Evolutionary conservation across 768 basidiomycete genomes (phyloP), one percentile per base, ranked within the genome.

Genomic region (Rhodotorula diobovata): DNA sequence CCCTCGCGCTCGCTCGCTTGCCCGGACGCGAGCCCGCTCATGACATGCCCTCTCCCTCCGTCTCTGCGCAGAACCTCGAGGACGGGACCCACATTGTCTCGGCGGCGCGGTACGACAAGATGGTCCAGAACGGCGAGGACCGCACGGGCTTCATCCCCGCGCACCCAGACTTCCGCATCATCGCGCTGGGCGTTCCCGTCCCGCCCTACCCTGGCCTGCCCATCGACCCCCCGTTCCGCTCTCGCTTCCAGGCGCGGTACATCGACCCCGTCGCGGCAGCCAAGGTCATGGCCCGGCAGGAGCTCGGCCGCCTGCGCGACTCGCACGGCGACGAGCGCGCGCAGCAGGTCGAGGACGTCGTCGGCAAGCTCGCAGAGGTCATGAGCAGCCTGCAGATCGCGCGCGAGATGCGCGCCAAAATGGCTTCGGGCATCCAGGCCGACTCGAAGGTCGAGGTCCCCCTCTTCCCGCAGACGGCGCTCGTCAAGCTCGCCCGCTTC

Each of bases 31-130:
- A 18, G 30, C 20, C 21, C 28, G 28, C 45, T 43, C 8, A 28
- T 61, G 43, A 30, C 32, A 10, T 7, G 4, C 28, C 12, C 58
- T 59, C 3, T 43, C 28, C 18, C 2, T 39, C 34, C 8, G 1
- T 14, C 34, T 32, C 10, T 21, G 2, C 51, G 34, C 54, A 55
- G 54, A 67, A 74, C 45, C 65, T 74, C 57, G 68, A 70, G 35
- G 72, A 74, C 46, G 72, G 72, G 0, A 70, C 68, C 5, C 72
- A 74, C 43, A 70, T 74, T 35, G 67, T 74, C 35, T 66, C 72
- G 28, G 41, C 68, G 32, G 48, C 48, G 1, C 60, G 68, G 8
- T 74, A 67, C 68, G 68, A 74, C 16, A 65, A 60, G 18, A 69
- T 74, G 65, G 32, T 70, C 43, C 12, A 48, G 15, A 55, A 65